Conservation (phyloP, 2,329 filamentous ascomycete genomes). For the Colletotrichum chrysophilum region DNA sequence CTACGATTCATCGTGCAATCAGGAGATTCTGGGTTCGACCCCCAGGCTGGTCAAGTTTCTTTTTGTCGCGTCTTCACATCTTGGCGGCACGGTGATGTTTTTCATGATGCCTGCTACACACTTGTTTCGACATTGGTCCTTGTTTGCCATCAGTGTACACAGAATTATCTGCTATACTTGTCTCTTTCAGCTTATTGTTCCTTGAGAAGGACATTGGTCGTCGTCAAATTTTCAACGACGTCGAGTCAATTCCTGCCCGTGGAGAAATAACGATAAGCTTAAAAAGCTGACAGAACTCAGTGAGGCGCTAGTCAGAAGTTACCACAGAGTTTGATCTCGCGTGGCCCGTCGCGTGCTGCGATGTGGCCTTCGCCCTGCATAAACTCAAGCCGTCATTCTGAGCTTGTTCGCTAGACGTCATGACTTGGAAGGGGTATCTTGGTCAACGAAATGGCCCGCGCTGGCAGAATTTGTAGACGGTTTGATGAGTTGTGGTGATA, state of each 20-base stretch:
- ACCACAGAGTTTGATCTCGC: neutral
- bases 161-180: neutral
- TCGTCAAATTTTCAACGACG: neutral
- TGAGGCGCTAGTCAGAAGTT: neutral
- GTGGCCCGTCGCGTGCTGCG: neutral
- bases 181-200: neutral
- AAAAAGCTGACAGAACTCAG: slow-evolving; percentile 16
- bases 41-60: slow-evolving; percentile 17
- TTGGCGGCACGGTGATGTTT: neutral
- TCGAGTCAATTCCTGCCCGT: neutral
- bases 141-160: neutral
- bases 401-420: neutral
- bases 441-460: neutral
- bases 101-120: neutral
- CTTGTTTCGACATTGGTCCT: neutral
- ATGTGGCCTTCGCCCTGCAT: neutral
- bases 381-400: neutral
- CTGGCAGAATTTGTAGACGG: neutral
- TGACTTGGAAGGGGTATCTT: neutral
- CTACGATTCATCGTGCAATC: slow-evolving; percentile 33
- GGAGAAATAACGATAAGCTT: neutral
- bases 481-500: neutral
- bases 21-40: slow-evolving; percentile 24
- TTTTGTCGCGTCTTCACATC: neutral
- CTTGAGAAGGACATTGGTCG: neutral